Evolutionary conservation across 148 eudicot species (phyloP).

Genomic region (Rhododendron molle): DNA sequence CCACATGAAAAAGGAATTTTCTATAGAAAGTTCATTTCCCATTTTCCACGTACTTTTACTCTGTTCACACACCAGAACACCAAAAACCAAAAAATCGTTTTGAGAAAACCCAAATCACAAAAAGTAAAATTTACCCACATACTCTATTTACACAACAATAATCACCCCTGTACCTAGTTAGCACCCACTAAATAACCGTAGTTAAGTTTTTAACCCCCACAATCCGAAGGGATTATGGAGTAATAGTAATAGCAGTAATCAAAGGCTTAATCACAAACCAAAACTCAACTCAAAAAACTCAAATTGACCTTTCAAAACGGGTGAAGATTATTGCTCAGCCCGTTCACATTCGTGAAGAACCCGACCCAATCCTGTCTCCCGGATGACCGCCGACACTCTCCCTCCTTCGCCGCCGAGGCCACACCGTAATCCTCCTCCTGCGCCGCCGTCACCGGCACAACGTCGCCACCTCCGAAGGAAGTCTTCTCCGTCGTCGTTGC

Average conservation of each 20-base stretch:
- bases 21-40: not conserved
- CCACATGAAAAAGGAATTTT: not conserved
- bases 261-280: not conserved
- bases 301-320: conserved; percentile 27
- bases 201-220: not conserved
- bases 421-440: not conserved
- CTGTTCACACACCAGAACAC: not conserved
- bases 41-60: not conserved
- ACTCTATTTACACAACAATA: not conserved
- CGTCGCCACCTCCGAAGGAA: conserved; percentile 7
- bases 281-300: not conserved
- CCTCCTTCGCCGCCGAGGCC: not conserved
- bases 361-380: conserved; percentile 47
- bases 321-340: conserved; percentile 38
- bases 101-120: not conserved
- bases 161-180: not conserved
- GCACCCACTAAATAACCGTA: not conserved
- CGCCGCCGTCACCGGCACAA: not conserved
- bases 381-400: conserved; percentile 37
- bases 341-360: conserved; percentile 48
- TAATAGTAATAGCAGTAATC: not conserved
- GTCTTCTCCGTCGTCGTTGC: conserved; percentile 9
- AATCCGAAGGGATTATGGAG: not conserved
- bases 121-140: not conserved
- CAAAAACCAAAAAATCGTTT: not conserved